Conservation (phyloP, 2,329 filamentous ascomycete genomes). For the Clonostachys rhizophaga region DNA sequence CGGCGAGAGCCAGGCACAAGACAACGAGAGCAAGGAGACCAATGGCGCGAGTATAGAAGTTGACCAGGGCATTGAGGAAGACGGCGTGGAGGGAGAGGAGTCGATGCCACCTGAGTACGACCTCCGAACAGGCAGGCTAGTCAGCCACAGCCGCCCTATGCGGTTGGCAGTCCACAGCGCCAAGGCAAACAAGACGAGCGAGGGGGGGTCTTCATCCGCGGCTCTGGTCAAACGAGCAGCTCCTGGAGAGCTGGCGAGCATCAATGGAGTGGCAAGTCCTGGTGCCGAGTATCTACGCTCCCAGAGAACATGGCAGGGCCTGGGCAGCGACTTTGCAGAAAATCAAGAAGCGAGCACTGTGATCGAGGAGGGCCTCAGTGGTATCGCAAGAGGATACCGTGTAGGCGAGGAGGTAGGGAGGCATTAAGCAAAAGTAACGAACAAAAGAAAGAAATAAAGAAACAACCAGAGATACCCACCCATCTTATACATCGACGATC, state of each 20-base stretch:
- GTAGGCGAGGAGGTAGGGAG: conserved; percentile 54
- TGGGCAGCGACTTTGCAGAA: conserved; percentile 73
- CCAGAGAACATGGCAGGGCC: conserved; percentile 83
- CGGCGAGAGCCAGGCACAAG: not conserved
- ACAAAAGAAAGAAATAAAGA: no score
- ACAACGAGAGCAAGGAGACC: conserved; percentile 4
- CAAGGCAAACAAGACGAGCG: conserved; percentile 7
- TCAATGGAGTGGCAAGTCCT: conserved; percentile 85
- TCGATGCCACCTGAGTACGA: conserved; percentile 89
- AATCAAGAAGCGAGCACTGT: conserved; percentile 53
- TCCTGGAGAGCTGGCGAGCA: conserved; percentile 65
- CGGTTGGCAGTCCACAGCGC: conserved; percentile 29
- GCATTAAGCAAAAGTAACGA: conserved; percentile 10
- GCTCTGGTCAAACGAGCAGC: conserved; percentile 52
- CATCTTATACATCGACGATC: no score
- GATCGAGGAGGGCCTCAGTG: conserved; percentile 82
- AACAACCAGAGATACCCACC: no score
- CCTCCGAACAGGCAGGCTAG: conserved; percentile 78
- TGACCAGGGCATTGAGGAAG: conserved; percentile 13
- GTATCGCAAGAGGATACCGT: conserved; percentile 83
- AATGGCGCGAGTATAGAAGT: conserved; percentile 11
- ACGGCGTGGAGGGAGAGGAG: conserved; percentile 56
- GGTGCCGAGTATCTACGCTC: conserved; percentile 83
- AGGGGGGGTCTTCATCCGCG: conserved; percentile 9
- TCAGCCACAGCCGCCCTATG: conserved; percentile 77